phyloP scores from a whole-genome alignment of 2,329 filamentous ascomycete genomes.

The Fusarium sp. region DNA sequence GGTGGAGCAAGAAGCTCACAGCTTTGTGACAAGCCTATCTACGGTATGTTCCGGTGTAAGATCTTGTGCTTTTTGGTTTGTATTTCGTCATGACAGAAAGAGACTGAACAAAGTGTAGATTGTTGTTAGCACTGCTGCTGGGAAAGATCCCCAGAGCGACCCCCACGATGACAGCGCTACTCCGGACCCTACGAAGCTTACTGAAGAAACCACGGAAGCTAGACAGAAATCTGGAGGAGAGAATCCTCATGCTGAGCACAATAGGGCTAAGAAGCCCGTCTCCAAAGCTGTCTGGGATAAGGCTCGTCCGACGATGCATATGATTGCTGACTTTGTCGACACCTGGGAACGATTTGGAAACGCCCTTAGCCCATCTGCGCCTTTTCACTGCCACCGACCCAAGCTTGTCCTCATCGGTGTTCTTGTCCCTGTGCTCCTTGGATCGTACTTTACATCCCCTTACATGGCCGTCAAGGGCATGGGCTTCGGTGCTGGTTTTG shows the following conservation, averaged over 20 bases:
- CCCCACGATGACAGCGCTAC: slow-evolving; percentile 66
- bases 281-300: slow-evolving; percentile 82
- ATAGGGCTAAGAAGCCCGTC: slow-evolving; percentile 84
- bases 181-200: slow-evolving; percentile 63
- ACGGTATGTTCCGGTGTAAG: slow-evolving; percentile 54
- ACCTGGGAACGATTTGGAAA: slow-evolving; percentile 66
- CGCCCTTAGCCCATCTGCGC: slow-evolving; percentile 72
- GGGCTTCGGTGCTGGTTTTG: slow-evolving; percentile 77
- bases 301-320: slow-evolving; percentile 78
- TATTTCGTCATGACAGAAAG: not conserved
- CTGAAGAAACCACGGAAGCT: slow-evolving; percentile 56
- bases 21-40: slow-evolving; percentile 79
- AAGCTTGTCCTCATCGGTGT: slow-evolving; percentile 67
- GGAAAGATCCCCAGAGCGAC: slow-evolving; percentile 79
- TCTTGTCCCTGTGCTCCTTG: slow-evolving; percentile 64
- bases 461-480: slow-evolving; percentile 74
- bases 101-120: slow-evolving; percentile 58
- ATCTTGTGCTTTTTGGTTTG: not conserved
- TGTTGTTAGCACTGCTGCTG: slow-evolving; percentile 79
- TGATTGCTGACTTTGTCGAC: slow-evolving; percentile 61
- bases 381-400: slow-evolving; percentile 68
- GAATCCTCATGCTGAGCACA: slow-evolving; percentile 60
- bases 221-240: slow-evolving; percentile 61
- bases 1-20: slow-evolving; percentile 84
- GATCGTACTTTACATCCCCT: slow-evolving; percentile 67